phyloP scores from a whole-genome alignment of 306 rosid genomes.

The Comarum palustre region DNA sequence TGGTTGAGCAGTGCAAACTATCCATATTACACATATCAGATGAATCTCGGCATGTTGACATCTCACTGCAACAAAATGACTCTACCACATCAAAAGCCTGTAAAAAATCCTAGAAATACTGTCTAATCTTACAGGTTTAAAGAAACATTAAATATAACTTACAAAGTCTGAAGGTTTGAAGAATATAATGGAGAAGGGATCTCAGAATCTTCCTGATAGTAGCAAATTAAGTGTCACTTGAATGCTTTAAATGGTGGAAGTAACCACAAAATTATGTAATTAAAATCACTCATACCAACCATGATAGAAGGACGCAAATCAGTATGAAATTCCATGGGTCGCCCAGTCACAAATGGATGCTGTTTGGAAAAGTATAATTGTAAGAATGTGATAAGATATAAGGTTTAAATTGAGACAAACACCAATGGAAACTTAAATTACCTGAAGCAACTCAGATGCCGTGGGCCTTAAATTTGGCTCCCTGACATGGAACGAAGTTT shows the following conservation, averaged over 20 bases:
- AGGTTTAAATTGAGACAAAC: constrained; percentile 18
- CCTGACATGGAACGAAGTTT: constrained; percentile 50
- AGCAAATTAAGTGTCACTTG: constrained; percentile 21
- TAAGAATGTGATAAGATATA: constrained; percentile 24
- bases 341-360: constrained; percentile 92
- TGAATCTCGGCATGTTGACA: constrained; percentile 34
- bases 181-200: constrained; percentile 42
- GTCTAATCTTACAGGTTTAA: constrained; percentile 22
- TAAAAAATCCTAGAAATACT: constrained; percentile 18
- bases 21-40: constrained; percentile 52
- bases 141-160: constrained; percentile 26
- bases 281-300: constrained; percentile 51
- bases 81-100: constrained; percentile 15
- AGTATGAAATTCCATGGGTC: constrained; percentile 39
- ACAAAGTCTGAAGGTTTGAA: constrained; percentile 43
- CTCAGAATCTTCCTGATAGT: constrained; percentile 53
- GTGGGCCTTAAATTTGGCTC: constrained; percentile 75
- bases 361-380: constrained; percentile 39
- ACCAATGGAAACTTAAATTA: constrained; percentile 30
- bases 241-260: constrained; percentile 5
- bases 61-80: constrained; percentile 41
- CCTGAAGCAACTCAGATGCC: constrained; percentile 93
- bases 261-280: constrained; percentile 15
- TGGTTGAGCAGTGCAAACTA: constrained; percentile 50
- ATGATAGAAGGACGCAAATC: constrained; percentile 30